Evolutionary conservation across 2,329 filamentous ascomycete genomes (phyloP), one percentile per base, ranked within the genome.

Genomic region (Fusarium sp.): DNA sequence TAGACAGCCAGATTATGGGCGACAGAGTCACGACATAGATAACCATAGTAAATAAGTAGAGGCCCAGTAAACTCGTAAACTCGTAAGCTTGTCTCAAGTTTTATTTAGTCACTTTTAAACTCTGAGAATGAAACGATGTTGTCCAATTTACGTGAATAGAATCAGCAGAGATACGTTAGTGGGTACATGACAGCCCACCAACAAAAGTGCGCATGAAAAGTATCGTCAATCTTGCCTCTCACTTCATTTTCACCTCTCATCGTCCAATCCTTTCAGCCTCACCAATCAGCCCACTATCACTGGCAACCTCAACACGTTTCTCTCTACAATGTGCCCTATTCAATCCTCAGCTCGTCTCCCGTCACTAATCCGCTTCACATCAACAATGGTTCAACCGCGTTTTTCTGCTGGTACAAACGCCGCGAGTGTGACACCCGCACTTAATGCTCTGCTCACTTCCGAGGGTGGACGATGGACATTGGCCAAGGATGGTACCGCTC

Each of bases 401-500:
- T 86, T 86, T 76, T 82, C 84, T 4, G 68, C 80, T 30, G 84
- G 82, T 60, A 81, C 82, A 7, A 82, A 87, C 65, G 77, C 79
- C 60, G 63, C 76, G 4, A 73, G 74, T 20, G 69, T 83, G 46
- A 71, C 75, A 3, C 57, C 77, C 16, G 76, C 78, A 18, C 73
- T 83, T 34, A 75, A 79, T 31, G 72, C 79, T 26, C 78, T 87
- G 38, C 77, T 86, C 58, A 74, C 71, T 70, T 59, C 80, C 77
- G 57, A 77, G 76, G 74, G 75, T 60, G 63, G 77, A 56, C 80
- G 79, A 51, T 91, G 89, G 89, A 71, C 76, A 4, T 73, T 91
- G 34, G 79, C 82, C 4, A 74, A 80, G 2, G 79, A 81, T 44
- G 87, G 86, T 11, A 81, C 83, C 55, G 88, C 85, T 0, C 70